phyloP scores from a whole-genome alignment of 139 green algal genomes.

The Coccomyxa sp. region DNA sequence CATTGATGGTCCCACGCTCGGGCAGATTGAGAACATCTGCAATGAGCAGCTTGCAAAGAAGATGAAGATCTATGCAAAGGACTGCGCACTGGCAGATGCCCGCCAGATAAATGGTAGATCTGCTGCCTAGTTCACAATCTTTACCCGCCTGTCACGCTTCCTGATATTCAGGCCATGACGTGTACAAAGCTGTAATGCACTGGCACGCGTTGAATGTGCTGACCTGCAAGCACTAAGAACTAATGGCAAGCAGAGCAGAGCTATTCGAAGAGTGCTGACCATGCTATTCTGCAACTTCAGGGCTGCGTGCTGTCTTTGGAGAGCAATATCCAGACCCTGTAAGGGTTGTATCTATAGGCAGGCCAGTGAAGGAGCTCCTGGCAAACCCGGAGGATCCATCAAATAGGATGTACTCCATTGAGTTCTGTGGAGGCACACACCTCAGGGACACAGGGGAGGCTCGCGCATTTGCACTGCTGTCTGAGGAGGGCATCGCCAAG shows the following conservation, averaged over 20 bases:
- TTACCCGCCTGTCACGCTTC: too few species aligned
- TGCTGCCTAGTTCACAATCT: too few species aligned
- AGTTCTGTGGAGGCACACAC: constrained; percentile 99
- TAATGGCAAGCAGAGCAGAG: too few species aligned
- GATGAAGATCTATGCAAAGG: constrained; percentile 71
- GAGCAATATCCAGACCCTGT: constrained; percentile 99
- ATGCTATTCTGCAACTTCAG: background rate
- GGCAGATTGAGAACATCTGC: constrained; percentile 64
- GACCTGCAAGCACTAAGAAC: too few species aligned
- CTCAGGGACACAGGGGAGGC: constrained; percentile 82
- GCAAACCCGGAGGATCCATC: constrained; percentile 34
- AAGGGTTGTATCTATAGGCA: constrained; percentile 89
- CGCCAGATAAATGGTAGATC: constrained; percentile 73
- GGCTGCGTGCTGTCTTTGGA: constrained; percentile 93
- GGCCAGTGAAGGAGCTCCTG: constrained; percentile 83
- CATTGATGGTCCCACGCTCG: constrained; percentile 33
- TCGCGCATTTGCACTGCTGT: constrained; percentile 85
- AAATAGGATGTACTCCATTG: constrained; percentile 61
- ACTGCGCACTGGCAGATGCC: constrained; percentile 80
- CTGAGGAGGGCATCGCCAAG: constrained; percentile 96
- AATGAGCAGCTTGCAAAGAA: constrained; percentile 31
- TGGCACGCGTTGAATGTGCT: too few species aligned
- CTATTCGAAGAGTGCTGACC: background rate
- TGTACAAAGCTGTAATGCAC: too few species aligned
- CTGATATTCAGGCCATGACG: too few species aligned